A percentile compares a stretch with the other conserved stretches of the same genome.
phyloP scores from a whole-genome alignment of 163 green algal genomes.

The Scenedesmus sp. region DNA sequence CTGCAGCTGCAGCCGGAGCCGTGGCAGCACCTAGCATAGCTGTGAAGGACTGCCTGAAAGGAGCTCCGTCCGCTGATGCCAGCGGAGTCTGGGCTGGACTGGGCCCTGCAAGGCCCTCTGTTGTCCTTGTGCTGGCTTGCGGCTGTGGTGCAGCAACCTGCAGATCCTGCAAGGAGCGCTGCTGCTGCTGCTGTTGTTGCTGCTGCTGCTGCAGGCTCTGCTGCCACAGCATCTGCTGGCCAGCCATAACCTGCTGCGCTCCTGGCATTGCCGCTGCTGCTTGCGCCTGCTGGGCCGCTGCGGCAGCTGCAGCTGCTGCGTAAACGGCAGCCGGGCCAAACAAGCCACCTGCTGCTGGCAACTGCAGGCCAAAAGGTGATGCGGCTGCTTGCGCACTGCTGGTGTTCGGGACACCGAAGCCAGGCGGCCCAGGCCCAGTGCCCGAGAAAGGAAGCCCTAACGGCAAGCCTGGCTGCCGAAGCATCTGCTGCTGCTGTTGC shows the following conservation, averaged over 20 bases:
- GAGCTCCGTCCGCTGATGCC: background rate
- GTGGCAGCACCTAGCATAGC: background rate
- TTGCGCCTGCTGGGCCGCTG: background rate
- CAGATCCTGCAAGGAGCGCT: background rate
- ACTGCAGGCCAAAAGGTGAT: background rate
- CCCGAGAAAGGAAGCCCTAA: background rate
- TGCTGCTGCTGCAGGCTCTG: background rate
- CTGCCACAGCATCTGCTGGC: conserved; percentile 8
- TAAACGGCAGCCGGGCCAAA: conserved; percentile 7
- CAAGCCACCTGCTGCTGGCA: background rate
- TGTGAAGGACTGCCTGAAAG: background rate
- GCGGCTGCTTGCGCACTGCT: background rate
- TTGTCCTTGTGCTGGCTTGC: background rate
- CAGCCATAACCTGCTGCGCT: background rate
- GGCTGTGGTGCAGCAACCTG: background rate
- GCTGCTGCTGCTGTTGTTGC: background rate
- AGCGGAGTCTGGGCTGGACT: background rate
- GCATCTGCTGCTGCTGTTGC: background rate
- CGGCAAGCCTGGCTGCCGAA: background rate
- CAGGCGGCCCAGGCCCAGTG: background rate
- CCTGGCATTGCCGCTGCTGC: background rate
- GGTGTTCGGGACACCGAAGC: background rate
- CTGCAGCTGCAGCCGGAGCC: background rate
- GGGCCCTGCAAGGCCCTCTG: background rate
- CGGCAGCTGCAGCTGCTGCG: conserved; percentile 19